Evolutionary conservation across 2,329 filamentous ascomycete genomes (phyloP), one percentile per base, ranked within the genome.

Genomic region (Botrytis galanthina): DNA sequence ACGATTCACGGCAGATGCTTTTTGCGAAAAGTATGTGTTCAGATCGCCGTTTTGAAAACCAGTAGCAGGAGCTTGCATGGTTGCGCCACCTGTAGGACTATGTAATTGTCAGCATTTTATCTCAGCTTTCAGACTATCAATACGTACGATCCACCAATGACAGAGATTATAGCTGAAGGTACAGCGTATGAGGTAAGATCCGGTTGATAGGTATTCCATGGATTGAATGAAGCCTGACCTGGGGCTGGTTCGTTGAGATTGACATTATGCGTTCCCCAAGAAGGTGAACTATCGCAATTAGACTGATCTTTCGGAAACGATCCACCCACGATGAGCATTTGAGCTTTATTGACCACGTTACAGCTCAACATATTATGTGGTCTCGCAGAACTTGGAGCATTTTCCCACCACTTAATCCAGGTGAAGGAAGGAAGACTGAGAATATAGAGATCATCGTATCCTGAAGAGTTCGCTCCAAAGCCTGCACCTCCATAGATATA

Each of bases 281-380:
- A 83, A 20, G 82, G 81, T 1, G 84, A 83, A n/a, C 82, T 82
- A 77, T 91, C 89, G 77, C 89, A 91, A 9, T 82, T 77, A 12
- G 82, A 77, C 51, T 84, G 80, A 18, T 79, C 81, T 14, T 83
- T 77, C 0, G 88, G 86, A 74, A 90, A 89, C 63, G 84, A 85
- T 29, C 90, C 90, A 35, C 90, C 89, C 51, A 91, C 87, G 64
- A 91, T 84, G 37, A 91, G 81, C 86, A 91, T 91, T 79, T 91
- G 89, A 7, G 85, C 84, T 63, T 83, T 81, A 71, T 85, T 84
- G 37, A 89, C 81, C 42, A 91, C 86, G 29, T 70, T 70, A 78
- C 89, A 91, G 51, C 84, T 87, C 42, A 89, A 82, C 39, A 86
- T 86, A 79, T 90, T 85, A 75, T 89, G 87, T 22, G 84, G 85